Evolutionary conservation across 1,284 basidiomycete genomes (phyloP), one percentile per base, ranked within the genome.

Genomic region (Ceratobasidium sp.): DNA sequence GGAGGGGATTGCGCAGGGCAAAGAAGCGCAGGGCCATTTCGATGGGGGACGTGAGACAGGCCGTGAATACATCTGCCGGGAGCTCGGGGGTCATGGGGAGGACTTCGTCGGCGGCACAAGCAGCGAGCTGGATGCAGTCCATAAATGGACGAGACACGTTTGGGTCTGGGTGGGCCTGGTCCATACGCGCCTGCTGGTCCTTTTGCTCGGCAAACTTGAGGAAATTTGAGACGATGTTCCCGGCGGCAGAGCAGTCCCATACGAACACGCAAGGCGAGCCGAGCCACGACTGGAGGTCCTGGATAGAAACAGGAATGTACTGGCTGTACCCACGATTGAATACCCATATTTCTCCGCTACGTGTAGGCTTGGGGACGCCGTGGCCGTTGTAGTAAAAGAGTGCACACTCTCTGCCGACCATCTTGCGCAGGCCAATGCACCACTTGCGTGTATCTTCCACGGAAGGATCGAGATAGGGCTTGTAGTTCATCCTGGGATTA

Each of bases 351-450:
- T 99, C 97, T 27, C 97, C 96, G 72, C 94, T 96, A 0, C 92
- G 86, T 0, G 97, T 99, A 1, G 96, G 97, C 76, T 95, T 96
- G 1, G 97, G 96, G 15, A 99, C 96, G 35, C 96, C 96, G 74
- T 98, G 97, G 1, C 96, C 97, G 75, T 99, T 99, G 82, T 99
- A 99, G 80, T 99, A 96, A 80, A 98, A 98, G 40, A 98, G 83
- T 12, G 95, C 90, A 1, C 97, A 90, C 76, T 99, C 97, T 62
- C 96, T 93, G 77, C 95, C 94, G 1, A 96, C 94, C 64, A 90
- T 88, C 76, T 92, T 92, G 68, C 96, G 88, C 60, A 97, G 80
- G 38, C 86, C 88, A 70, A 90, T 86, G 77, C 95, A 98, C 76
- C 95, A 93, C 69, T 92, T 90, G 76, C 93, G 92, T 49, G 96